A percentile compares a stretch with the other conserved stretches of the same genome.
These are phyloP conservation scores for Curvularia verruculosa DNA, from an alignment of 2,329 filamentous ascomycete genomes.

Conservation along the genomic window DNA sequence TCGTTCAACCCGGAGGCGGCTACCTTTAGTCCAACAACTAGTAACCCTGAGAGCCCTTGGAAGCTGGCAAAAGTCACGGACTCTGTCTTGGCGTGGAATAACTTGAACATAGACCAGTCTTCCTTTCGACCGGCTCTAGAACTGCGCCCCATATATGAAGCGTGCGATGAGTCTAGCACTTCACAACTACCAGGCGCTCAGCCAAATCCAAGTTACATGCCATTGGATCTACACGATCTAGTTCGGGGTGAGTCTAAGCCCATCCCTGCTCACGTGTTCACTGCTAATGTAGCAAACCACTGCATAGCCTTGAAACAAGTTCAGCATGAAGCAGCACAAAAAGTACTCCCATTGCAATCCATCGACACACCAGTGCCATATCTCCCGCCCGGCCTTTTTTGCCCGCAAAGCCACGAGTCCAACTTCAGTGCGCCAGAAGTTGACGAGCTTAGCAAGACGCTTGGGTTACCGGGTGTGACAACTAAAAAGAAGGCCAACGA, in stretches of 20 bases:
- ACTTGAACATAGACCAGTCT: conserved; percentile 10
- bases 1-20: conserved; percentile 25
- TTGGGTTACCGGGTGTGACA: conserved; percentile 20
- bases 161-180: neutral
- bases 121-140: conserved; percentile 7
- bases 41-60: neutral
- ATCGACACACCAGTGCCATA: neutral
- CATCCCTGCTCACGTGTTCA: neutral
- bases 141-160: conserved; percentile 5
- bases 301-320: conserved; percentile 1
- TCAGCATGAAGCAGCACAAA: neutral
- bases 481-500: neutral
- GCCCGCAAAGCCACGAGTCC: conserved; percentile 1
- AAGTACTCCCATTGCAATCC: neutral
- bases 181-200: neutral
- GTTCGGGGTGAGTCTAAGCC: neutral
- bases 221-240: conserved; percentile 6
- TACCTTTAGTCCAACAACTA: conserved; percentile 15
- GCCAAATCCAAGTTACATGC: neutral
- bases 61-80: neutral
- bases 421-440: conserved; percentile 15
- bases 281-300: conserved; percentile 4
- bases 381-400: neutral
- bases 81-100: neutral
- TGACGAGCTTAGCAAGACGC: conserved; percentile 24